These are phyloP conservation scores for Caryopteris hybrid DNA, from an alignment of 305 asterid genomes.

Conservation along the genomic window DNA sequence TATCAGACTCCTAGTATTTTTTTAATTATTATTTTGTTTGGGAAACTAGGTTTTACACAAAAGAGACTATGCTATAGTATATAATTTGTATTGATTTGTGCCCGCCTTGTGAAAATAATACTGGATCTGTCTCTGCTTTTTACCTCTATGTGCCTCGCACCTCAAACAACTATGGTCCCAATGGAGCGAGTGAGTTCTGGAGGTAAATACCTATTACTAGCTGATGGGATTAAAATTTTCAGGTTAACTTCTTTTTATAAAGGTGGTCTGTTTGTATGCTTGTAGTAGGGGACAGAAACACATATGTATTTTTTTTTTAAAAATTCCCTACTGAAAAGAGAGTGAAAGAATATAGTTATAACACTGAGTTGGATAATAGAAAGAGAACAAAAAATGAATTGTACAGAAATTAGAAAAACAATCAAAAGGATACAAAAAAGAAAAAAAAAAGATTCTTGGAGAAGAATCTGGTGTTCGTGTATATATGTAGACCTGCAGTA, in stretches of 20 bases:
- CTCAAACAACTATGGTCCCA: too few relatives aligned
- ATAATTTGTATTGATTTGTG: too few relatives aligned
- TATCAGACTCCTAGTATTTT: too few relatives aligned
- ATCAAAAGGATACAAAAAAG: background rate
- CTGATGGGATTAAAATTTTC: background rate
- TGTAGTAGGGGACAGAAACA: background rate
- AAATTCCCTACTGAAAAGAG: background rate
- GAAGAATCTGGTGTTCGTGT: background rate
- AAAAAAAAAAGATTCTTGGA: background rate
- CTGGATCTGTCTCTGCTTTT: too few relatives aligned
- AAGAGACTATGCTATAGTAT: too few relatives aligned
- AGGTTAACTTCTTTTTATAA: background rate
- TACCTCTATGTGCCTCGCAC: too few relatives aligned
- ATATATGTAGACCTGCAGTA: background rate
- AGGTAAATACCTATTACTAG: background rate
- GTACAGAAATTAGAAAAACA: background rate
- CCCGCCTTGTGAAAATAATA: too few relatives aligned
- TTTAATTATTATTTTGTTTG: too few relatives aligned
- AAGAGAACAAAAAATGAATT: background rate
- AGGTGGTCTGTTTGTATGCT: background rate
- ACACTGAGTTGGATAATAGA: background rate
- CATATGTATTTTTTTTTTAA: background rate
- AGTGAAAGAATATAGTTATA: background rate
- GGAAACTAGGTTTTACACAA: too few relatives aligned
- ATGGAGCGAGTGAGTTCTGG: background rate